A percentile compares a stretch with the other conserved stretches of the same genome.
phyloP scores from a whole-genome alignment of 2,329 filamentous ascomycete genomes.

The Trichoderma sp. region DNA sequence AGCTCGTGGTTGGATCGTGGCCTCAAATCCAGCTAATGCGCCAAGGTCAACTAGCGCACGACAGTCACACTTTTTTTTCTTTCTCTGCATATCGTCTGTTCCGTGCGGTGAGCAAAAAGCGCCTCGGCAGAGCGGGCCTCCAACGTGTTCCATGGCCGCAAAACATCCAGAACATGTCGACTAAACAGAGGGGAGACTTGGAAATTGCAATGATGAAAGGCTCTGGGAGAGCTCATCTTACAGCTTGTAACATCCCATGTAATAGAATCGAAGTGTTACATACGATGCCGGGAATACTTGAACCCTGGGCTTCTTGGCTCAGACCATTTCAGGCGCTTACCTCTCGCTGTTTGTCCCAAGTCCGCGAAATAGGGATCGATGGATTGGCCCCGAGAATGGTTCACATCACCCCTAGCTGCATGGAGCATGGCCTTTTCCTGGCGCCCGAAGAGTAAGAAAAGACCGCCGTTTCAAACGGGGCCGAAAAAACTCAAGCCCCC shows the following conservation, averaged over 20 bases:
- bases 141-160: background rate
- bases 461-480: conserved; percentile 12
- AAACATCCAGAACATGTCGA: background rate
- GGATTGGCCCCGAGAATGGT: background rate
- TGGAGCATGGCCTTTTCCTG: conserved; percentile 1
- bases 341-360: background rate
- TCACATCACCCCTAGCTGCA: background rate
- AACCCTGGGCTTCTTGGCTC: background rate
- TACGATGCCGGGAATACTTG: background rate
- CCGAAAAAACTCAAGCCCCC: background rate
- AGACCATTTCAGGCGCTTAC: conserved; percentile 1
- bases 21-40: conserved; percentile 19
- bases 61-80: background rate
- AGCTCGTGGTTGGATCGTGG: background rate
- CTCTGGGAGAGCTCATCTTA: background rate
- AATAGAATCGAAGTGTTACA: background rate
- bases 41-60: conserved; percentile 14
- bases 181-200: background rate
- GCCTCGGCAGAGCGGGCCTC: conserved; percentile 1
- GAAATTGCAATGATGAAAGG: background rate
- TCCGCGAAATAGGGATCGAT: conserved; percentile 15
- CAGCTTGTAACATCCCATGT: background rate
- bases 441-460: background rate
- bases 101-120: conserved; percentile 5
- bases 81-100: background rate